Evolutionary conservation across 208 protist species (phyloP), one percentile per base, ranked within the genome.

Genomic region (Wallacemonas collosoma): DNA sequence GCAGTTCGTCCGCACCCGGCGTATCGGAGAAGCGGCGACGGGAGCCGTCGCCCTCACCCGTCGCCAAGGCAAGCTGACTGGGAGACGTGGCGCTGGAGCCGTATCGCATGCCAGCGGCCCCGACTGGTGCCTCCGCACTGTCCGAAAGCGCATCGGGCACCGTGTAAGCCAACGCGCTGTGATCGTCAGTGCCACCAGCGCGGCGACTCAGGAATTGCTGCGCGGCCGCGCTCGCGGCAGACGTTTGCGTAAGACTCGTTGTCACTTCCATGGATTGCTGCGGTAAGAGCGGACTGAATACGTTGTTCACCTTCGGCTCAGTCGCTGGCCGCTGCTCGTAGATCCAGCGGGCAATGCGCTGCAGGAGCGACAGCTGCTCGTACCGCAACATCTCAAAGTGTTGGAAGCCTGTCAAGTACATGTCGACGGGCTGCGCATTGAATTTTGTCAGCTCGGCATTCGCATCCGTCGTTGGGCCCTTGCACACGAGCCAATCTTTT

Each of bases 281-380:
- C 54, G 72, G 63, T 5, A 36, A 66, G 26, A 71, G 43, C 5
- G 64, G 61, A 40, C 66, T 66, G 36, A 74, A 67, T 9, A 74
- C 60, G 58, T 58, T 66, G 55, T 38, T 66, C 17, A 50, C 44
- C 47, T 74, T 58, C 15, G 47, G 50, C 40, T 67, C 70, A 6
- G 51, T 47, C 43, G 7, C 11, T 14, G 55, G 70, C 44, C 50
- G 45, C 12, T 65, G 51, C 48, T 36, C 56, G 51, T 58, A 60
- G 15, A 85, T 64, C 40, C 71, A 72, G 45, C 76, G 53, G 63
- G 68, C 76, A 35, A 85, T 67, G 45, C 73, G 83, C 40, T 88
- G 57, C 14, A 88, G 68, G 47, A 83, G 76, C 5, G 62, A 66
- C 15, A 81, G 73, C 71, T 80, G 69, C 67, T 89, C 83, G 71